Conservation (phyloP, 345 rosid species). For the Camelina sativa region DNA sequence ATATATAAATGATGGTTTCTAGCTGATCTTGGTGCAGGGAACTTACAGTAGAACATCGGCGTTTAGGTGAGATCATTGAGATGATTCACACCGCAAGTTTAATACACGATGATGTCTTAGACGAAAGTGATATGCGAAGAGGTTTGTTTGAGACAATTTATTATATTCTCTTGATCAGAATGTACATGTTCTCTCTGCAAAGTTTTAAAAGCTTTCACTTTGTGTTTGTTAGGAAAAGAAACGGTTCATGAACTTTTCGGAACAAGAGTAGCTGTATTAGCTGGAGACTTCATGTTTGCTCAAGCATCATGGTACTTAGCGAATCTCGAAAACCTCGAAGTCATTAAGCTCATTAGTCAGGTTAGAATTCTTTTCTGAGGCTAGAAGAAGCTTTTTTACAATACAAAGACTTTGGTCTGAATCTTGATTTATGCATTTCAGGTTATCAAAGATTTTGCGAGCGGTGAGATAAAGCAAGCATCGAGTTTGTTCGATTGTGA, state of each 20-base stretch:
- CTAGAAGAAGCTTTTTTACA: background rate
- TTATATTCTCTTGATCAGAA: background rate
- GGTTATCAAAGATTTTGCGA: conserved; percentile 98
- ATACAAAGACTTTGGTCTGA: conserved; percentile 12
- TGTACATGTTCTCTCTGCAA: background rate
- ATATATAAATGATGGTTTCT: conserved; percentile 17
- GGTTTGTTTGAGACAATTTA: conserved; percentile 29
- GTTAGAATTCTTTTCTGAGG: conserved; percentile 42
- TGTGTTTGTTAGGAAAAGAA: conserved; percentile 66
- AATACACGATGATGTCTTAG: conserved; percentile 95
- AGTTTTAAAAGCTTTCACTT: background rate
- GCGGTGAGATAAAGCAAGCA: conserved; percentile 98
- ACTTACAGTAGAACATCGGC: conserved; percentile 78
- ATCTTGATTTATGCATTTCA: conserved; percentile 40
- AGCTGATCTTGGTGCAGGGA: conserved; percentile 57
- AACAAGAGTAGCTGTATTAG: conserved; percentile 88
- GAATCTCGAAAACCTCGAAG: conserved; percentile 90
- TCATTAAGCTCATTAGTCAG: conserved; percentile 97
- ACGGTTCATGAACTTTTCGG: conserved; percentile 86
- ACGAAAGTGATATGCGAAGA: conserved; percentile 94
- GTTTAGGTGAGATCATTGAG: conserved; percentile 95
- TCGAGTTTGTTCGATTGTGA: conserved; percentile 93
- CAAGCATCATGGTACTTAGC: conserved; percentile 99
- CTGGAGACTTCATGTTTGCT: conserved; percentile 98
- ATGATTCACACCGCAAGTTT: conserved; percentile 99